Percentiles rank a stretch among this genome's conserved stretches.
Evolutionary conservation across 2,329 filamentous ascomycete genomes (phyloP).

Genomic region (Nothopassalora personata): DNA sequence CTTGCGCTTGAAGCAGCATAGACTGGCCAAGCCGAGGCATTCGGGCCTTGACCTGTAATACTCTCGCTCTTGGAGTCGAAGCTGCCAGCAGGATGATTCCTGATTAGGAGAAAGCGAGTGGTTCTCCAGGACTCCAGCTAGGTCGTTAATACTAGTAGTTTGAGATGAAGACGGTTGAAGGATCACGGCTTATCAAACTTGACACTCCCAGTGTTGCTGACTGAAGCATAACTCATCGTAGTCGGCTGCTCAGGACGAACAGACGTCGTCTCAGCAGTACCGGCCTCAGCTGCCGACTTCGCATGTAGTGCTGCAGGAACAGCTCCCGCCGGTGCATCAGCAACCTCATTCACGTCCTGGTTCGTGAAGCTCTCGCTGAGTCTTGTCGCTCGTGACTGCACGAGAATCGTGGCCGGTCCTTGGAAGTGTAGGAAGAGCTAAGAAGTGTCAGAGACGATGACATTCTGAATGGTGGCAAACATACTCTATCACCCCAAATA

Average conservation of each 20-base stretch:
- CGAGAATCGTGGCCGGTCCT: slow-evolving; percentile 76
- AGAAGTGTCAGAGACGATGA: slow-evolving; percentile 1
- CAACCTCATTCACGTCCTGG: slow-evolving; percentile 84
- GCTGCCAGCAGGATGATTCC: no score
- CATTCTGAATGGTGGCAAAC: not conserved
- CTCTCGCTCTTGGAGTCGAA: no score
- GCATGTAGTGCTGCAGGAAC: slow-evolving; percentile 53
- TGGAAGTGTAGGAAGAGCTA: slow-evolving; percentile 81
- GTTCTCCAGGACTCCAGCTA: no score
- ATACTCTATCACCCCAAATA: slow-evolving; percentile 82
- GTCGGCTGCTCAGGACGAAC: slow-evolving; percentile 23
- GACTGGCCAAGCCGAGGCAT: no score
- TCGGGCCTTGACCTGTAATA: no score
- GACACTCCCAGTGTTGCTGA: slow-evolving; percentile 30
- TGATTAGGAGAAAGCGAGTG: no score
- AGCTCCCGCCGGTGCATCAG: slow-evolving; percentile 69
- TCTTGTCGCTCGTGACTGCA: slow-evolving; percentile 80
- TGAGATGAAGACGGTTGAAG: no score
- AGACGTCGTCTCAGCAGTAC: slow-evolving; percentile 17
- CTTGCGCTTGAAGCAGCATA: no score
- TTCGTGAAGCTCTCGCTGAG: slow-evolving; percentile 71
- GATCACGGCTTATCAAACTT: slow-evolving; percentile 24
- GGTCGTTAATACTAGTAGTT: no score
- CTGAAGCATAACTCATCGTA: slow-evolving; percentile 32
- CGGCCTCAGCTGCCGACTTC: slow-evolving; percentile 26